These are phyloP conservation scores for Smithsoniella earleae DNA, from an alignment of 163 green algal genomes.

Conservation along the genomic window DNA sequence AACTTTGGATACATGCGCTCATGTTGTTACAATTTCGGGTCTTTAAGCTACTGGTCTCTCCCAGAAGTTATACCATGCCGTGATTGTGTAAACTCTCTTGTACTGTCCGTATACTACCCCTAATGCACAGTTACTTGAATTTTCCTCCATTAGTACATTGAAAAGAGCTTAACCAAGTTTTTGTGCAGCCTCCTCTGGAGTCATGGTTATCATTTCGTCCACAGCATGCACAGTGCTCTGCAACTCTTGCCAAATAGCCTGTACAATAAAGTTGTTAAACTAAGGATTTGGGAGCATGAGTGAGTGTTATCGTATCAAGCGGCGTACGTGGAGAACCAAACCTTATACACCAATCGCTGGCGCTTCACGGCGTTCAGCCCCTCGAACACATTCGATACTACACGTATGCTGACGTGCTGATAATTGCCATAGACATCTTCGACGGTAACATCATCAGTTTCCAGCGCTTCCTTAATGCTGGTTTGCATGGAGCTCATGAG, in stretches of 20 bases:
- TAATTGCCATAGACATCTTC: constrained; percentile 69
- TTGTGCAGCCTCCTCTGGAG: constrained; percentile 55
- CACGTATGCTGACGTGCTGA: constrained; percentile 70
- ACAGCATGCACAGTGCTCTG: constrained; percentile 88
- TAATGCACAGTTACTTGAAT: no score
- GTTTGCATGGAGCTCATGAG: constrained; percentile 49
- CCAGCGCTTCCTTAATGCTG: constrained; percentile 60
- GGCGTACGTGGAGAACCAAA: constrained; percentile 16
- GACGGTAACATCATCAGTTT: constrained; percentile 51
- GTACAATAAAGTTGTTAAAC: constrained; percentile 30
- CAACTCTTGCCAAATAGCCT: constrained; percentile 95
- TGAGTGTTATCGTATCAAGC: not conserved
- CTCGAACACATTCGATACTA: constrained; percentile 69
- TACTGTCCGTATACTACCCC: no score
- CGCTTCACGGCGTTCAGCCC: constrained; percentile 66
- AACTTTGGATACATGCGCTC: no score
- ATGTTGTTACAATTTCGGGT: no score
- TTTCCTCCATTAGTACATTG: no score
- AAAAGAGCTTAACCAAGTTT: no score
- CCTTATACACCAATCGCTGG: constrained; percentile 87
- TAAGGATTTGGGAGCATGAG: not conserved
- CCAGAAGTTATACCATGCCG: no score
- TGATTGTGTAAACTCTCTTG: no score
- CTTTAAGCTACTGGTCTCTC: no score
- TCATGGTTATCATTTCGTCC: constrained; percentile 81